phyloP scores from a whole-genome alignment of 345 rosid genomes.

The Lepidium aucheri region DNA sequence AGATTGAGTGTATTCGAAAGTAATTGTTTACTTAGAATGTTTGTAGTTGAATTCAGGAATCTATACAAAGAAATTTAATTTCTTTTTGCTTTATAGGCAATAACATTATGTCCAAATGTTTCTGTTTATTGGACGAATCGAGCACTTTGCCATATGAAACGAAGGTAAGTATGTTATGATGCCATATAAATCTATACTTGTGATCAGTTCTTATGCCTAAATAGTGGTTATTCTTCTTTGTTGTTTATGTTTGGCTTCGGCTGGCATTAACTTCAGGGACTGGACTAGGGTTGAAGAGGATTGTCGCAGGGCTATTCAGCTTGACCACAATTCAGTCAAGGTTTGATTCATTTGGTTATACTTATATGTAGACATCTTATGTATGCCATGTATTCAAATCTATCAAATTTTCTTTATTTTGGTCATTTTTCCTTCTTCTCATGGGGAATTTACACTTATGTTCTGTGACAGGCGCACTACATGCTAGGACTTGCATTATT shows the following conservation, averaged over 20 bases:
- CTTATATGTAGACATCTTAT: background rate
- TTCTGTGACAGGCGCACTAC: constrained; percentile 59
- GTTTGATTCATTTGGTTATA: constrained; percentile 25
- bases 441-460: constrained; percentile 1
- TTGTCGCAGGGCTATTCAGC: constrained; percentile 66
- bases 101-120: constrained; percentile 72
- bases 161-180: constrained; percentile 55
- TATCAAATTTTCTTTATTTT: background rate
- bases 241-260: background rate
- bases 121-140: constrained; percentile 91
- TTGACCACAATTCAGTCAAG: constrained; percentile 62
- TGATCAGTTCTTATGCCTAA: background rate
- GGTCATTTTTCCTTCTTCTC: background rate
- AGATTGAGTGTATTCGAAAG: background rate
- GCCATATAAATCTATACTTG: background rate
- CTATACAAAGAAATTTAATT: background rate
- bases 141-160: constrained; percentile 75
- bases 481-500: constrained; percentile 81
- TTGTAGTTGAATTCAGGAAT: background rate
- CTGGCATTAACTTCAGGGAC: constrained; percentile 39
- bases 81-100: constrained; percentile 43
- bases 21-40: background rate
- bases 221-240: background rate
- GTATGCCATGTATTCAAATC: background rate
- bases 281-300: constrained; percentile 84